A percentile compares a stretch with the other conserved stretches of the same genome.
Conservation (phyloP, 2,329 filamentous ascomycete genomes). For the Pseudopyricularia cyperi region DNA sequence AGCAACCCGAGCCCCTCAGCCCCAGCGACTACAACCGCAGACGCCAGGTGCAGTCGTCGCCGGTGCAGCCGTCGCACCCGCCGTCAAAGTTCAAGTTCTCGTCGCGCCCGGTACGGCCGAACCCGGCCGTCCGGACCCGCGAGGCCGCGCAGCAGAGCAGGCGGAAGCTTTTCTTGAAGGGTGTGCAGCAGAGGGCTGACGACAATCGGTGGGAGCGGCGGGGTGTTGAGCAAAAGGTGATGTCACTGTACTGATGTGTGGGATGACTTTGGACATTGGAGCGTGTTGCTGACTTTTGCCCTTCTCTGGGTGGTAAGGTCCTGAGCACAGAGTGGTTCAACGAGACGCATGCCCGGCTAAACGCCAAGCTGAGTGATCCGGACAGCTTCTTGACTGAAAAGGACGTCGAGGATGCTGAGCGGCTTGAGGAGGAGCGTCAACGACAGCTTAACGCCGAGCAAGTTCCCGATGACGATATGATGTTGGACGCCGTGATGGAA, state of each 20-base stretch:
- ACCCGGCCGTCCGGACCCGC: slow-evolving; percentile 46
- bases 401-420: slow-evolving; percentile 36
- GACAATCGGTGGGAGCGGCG: slow-evolving; percentile 46
- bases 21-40: slow-evolving; percentile 11
- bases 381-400: slow-evolving; percentile 30
- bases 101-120: slow-evolving; percentile 43
- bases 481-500: slow-evolving; percentile 33
- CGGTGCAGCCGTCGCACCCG: slow-evolving; percentile 14
- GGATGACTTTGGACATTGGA: too few species aligned
- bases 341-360: slow-evolving; percentile 21
- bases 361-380: slow-evolving; percentile 24
- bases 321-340: slow-evolving; percentile 29
- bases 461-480: slow-evolving; percentile 35
- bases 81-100: slow-evolving; percentile 31
- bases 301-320: slow-evolving; percentile 16
- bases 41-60: slow-evolving; percentile 22
- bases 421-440: slow-evolving; percentile 17
- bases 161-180: slow-evolving; percentile 56
- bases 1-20: slow-evolving; percentile 22
- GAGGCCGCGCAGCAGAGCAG: slow-evolving; percentile 52
- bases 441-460: slow-evolving; percentile 5
- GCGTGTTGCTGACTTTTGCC: too few species aligned
- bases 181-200: slow-evolving; percentile 46
- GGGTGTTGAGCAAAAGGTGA: slow-evolving; percentile 48
- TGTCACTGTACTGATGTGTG: too few species aligned